phyloP scores from a whole-genome alignment of 192 early-diverging fungal species.

The Coemansia nantahalensis region DNA sequence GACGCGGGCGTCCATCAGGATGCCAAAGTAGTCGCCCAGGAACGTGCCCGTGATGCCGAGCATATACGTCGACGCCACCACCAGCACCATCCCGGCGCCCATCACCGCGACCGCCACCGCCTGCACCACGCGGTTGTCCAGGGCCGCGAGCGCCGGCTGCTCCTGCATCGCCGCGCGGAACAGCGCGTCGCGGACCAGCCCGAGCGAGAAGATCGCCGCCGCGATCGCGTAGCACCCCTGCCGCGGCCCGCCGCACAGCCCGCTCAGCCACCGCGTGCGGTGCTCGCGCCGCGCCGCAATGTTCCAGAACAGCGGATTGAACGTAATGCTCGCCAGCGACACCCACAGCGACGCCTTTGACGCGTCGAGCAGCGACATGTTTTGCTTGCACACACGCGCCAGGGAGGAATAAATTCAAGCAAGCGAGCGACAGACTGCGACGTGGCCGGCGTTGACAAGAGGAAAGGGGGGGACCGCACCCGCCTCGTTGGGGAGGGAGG shows the following conservation, averaged over 20 bases:
- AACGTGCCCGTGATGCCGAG: slow-evolving; percentile 91
- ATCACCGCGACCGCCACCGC: slow-evolving; percentile 54
- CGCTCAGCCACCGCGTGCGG: slow-evolving; percentile 66
- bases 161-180: slow-evolving; percentile 67
- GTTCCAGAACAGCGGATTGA: slow-evolving; percentile 92
- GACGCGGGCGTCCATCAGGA: slow-evolving; percentile 81
- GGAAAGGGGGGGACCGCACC: background rate
- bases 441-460: no score
- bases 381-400: no score
- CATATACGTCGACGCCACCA: slow-evolving; percentile 79
- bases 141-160: slow-evolving; percentile 60
- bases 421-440: no score
- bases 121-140: slow-evolving; percentile 53
- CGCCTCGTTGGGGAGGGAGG: no score
- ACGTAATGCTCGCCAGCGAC: slow-evolving; percentile 67
- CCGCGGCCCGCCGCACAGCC: slow-evolving; percentile 64
- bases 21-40: slow-evolving; percentile 94
- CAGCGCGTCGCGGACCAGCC: slow-evolving; percentile 77
- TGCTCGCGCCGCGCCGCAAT: slow-evolving; percentile 83
- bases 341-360: slow-evolving; percentile 65
- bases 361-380: slow-evolving; percentile 46
- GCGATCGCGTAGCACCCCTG: slow-evolving; percentile 82
- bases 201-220: slow-evolving; percentile 74
- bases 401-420: no score
- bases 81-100: slow-evolving; percentile 67